A percentile compares a stretch with the other conserved stretches of the same genome.
Conservation (phyloP, 768 basidiomycete genomes). For the Daedaleopsis sinensis region DNA sequence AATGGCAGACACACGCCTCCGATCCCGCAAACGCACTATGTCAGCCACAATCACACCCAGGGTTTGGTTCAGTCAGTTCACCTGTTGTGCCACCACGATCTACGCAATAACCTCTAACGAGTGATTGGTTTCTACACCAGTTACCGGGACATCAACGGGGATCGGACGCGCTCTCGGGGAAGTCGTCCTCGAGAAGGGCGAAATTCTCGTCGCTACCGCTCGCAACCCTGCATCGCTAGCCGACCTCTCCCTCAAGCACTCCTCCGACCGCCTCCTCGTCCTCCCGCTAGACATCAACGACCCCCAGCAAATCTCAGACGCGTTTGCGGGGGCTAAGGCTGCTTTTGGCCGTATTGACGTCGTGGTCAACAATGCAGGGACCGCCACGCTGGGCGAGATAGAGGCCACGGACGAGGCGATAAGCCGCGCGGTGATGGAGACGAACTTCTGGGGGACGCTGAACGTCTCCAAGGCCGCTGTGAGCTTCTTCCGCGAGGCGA, state of each 20-base stretch:
- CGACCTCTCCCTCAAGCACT: conserved; percentile 24
- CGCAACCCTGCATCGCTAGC: conserved; percentile 25
- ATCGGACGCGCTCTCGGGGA: no score
- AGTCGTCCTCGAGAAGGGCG: no score
- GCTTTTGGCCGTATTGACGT: conserved; percentile 29
- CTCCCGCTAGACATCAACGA: conserved; percentile 27
- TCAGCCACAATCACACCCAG: no score
- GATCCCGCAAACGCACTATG: no score
- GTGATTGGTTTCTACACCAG: no score
- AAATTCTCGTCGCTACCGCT: conserved; percentile 28
- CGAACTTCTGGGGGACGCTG: conserved; percentile 31
- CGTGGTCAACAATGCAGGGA: conserved; percentile 33
- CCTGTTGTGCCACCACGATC: no score
- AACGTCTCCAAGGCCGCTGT: conserved; percentile 37
- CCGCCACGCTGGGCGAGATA: conserved; percentile 17
- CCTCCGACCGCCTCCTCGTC: conserved; percentile 20
- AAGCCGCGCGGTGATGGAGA: conserved; percentile 26
- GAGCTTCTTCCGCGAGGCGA: conserved; percentile 39
- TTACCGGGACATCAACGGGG: no score
- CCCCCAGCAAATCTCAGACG: conserved; percentile 12
- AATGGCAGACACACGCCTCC: no score
- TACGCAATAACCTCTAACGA: no score
- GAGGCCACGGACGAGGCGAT: conserved; percentile 21
- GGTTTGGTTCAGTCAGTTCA: no score
- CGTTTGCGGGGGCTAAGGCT: conserved; percentile 20